Evolutionary conservation across 2,329 filamentous ascomycete species (phyloP), one percentile per base, ranked within the genome.

Genomic region (Fusarium sp.): DNA sequence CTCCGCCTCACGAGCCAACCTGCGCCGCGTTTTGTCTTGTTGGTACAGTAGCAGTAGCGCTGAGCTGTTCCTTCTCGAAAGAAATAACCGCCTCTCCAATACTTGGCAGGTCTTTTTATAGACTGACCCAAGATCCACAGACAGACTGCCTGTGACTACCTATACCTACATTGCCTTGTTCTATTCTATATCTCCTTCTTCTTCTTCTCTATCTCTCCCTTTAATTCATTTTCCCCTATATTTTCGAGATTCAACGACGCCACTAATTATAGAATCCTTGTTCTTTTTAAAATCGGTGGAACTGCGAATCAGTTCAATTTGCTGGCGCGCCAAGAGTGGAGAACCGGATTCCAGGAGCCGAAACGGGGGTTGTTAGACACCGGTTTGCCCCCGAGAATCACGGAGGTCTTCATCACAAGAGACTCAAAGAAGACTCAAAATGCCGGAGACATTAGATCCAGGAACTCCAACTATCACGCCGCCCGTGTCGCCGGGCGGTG

Each of bases 381-480:
- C 73, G 73, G 66, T 67, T 60, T 30, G 41, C 46, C 53, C 56
- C 71, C 69, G 69, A 67, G 53, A 64, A 63, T 67, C 71, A 74
- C 73, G 73, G 73, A 75, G 69, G 60, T 69, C 61, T 65, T 58
- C 41, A 55, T 59, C 45, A 51, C 53, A 45, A 20, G 20, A 57
- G 32, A 51, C 42, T 30, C 20, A 57, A 22, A 13, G 40, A 13
- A 29, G 30, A 13, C 37, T 37, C 66, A 57, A 27, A 59, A 79
- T 79, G 78, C 70, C 77, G 20, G 76, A 79, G 47, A 74, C 61
- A 24, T 65, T 79, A 59, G 76, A 75, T 20, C 75, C 71, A 20
- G 70, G 71, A 18, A 73, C 69, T 9, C 73, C 71, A 12, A 72
- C 68, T 44, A 34, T 71, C 48, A 71, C 69, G 46, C 64, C 70